Percentiles rank a stretch among this genome's conserved stretches.
Conservation (phyloP, 2,329 filamentous ascomycete species). For the Fusarium tuaranense region DNA sequence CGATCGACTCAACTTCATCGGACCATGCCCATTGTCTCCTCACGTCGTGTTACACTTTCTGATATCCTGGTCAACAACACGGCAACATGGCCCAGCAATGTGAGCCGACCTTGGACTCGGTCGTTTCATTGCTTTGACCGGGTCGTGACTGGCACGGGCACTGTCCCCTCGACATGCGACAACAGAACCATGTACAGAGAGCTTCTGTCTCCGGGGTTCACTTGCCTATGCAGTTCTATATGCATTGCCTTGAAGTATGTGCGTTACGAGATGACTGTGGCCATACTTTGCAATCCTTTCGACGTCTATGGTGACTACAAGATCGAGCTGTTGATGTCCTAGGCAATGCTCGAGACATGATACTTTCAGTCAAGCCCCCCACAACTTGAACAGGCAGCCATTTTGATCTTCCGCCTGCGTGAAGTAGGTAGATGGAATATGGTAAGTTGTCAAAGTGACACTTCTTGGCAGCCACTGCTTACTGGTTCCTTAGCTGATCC, state of each 20-base stretch:
- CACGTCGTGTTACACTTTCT: constrained; percentile 58
- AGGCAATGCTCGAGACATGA: not conserved
- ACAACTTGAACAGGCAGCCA: constrained; percentile 54
- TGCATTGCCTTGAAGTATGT: not conserved
- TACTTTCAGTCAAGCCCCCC: not conserved
- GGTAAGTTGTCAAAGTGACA: too few species aligned
- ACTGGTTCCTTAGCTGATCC: constrained; percentile 52
- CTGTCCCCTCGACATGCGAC: constrained; percentile 61
- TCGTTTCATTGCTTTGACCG: not conserved
- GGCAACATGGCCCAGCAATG: constrained; percentile 45
- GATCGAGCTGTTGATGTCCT: not conserved
- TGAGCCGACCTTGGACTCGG: not conserved
- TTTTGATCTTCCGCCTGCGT: constrained; percentile 61
- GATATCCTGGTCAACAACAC: constrained; percentile 67
- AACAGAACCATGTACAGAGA: constrained; percentile 52
- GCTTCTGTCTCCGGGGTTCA: not conserved
- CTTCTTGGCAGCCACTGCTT: too few species aligned
- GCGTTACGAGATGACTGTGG: not conserved
- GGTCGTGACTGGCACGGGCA: too few species aligned
- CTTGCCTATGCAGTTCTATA: not conserved
- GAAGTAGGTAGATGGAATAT: too few species aligned
- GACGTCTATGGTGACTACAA: not conserved
- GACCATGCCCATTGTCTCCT: constrained; percentile 65
- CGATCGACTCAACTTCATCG: too few species aligned
- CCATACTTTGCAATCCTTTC: not conserved